phyloP scores from a whole-genome alignment of 2,329 filamentous ascomycete species.

The Penicillium sp. region DNA sequence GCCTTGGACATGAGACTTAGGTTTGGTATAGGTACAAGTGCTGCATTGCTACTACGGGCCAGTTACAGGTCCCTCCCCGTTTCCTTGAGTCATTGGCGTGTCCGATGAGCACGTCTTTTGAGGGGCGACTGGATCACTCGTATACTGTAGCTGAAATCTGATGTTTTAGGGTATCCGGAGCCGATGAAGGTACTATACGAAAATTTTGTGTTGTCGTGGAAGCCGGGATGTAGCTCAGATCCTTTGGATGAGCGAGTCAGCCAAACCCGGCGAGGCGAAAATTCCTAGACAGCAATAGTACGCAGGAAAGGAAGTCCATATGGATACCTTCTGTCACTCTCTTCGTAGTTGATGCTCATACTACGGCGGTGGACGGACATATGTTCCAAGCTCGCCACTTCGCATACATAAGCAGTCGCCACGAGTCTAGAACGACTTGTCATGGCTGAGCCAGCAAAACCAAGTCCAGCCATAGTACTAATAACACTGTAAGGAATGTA shows the following conservation, averaged over 20 bases:
- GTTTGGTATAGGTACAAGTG: too few species aligned
- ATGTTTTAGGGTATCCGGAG: not conserved
- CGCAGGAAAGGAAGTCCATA: not conserved
- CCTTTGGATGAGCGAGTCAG: not conserved
- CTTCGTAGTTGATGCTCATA: not conserved
- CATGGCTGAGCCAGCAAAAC: not conserved
- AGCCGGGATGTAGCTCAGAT: not conserved
- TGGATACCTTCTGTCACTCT: too few species aligned
- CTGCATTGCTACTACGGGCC: not conserved
- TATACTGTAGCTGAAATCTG: not conserved
- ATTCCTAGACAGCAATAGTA: not conserved
- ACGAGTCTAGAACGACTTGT: not conserved
- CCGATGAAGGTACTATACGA: not conserved
- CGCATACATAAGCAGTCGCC: not conserved
- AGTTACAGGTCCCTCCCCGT: not conserved
- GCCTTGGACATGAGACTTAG: not conserved
- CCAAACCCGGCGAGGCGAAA: not conserved
- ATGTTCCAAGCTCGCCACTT: not conserved
- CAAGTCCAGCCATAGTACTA: not conserved
- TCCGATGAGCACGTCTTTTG: slow-evolving; percentile 1
- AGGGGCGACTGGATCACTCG: not conserved
- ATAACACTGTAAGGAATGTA: not conserved
- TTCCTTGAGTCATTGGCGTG: not conserved
- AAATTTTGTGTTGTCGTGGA: not conserved
- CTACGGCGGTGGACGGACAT: not conserved